Evolutionary conservation across 768 basidiomycete species (phyloP), one percentile per base, ranked within the genome.

Genomic region (Trametes elegans): DNA sequence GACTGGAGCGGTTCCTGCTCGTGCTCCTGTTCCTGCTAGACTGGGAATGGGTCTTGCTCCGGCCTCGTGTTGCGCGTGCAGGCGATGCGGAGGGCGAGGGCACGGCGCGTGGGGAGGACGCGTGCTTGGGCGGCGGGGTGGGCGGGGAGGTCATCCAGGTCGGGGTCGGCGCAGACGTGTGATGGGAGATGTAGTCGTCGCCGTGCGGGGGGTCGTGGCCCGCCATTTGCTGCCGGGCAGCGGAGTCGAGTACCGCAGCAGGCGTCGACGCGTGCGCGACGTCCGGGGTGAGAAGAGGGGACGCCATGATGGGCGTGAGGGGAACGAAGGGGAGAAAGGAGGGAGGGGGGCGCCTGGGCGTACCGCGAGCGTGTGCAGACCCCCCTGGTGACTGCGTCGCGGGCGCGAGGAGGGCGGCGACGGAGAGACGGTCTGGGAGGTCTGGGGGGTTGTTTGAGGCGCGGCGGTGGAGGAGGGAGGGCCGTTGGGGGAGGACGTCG

Each of bases 71-170:
- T 18, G 46, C 45, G 42, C 53, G 53, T 26, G 40, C 9, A 7
- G 49, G 31, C 13, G 51, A 49, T 27, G 46, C 26, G 2, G 40
- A 19, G 26, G 49, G 19, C 14, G 55, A 42, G 34, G 3, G 72
- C 72, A 49, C 72, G 71, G 45, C 73, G 76, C 54, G 73, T 54
- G 56, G 68, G 62, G 61, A 72, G 74, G 47, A 13, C 19, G 53
- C 23, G 27, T 21, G 27, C 26, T 58, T 62, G 52, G 74, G 70
- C 19, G 80, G 80, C 32, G 83, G 81, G 10, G 82, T 83, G 24
- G 82, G 81, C 24, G 81, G 82, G 9, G 78, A 81, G 13, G 82
- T 77, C 38, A 76, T 79, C 82, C 82, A 82, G 44, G 76, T 80
- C 39, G 81, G 81, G 3, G 78, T 68, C 31, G 69, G 60, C 35